Conservation (phyloP, 768 basidiomycete species). For the Xerocomellus intermedius region DNA sequence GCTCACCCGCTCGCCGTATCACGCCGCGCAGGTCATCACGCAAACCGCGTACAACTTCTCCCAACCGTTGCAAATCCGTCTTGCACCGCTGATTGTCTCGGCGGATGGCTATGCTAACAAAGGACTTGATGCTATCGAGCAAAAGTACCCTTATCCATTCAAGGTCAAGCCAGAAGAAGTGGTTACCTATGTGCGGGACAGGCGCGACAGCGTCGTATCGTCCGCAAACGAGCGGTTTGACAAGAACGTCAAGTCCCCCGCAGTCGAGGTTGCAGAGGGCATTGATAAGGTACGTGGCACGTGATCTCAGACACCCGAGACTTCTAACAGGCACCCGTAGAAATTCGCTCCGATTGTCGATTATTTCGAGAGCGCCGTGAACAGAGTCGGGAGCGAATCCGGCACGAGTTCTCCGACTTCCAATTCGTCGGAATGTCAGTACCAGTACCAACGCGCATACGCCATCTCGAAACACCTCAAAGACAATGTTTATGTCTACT, state of each 20-base stretch:
- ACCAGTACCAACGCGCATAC: slow-evolving; percentile 76
- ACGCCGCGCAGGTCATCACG: slow-evolving; percentile 61
- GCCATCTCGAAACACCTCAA: slow-evolving; percentile 62
- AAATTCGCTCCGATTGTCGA: slow-evolving; percentile 74
- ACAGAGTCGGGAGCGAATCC: slow-evolving; percentile 45
- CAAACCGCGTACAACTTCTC: slow-evolving; percentile 58
- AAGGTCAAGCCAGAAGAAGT: slow-evolving; percentile 72
- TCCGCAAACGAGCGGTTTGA: slow-evolving; percentile 63
- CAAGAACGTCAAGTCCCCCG: slow-evolving; percentile 62
- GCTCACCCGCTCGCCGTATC: slow-evolving; percentile 64
- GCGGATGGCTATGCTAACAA: slow-evolving; percentile 71
- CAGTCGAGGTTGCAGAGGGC: slow-evolving; percentile 57
- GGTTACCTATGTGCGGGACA: slow-evolving; percentile 53
- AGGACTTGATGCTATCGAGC: slow-evolving; percentile 71
- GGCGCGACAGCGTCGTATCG: slow-evolving; percentile 52
- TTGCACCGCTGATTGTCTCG: slow-evolving; percentile 63
- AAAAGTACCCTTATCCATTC: slow-evolving; percentile 76
- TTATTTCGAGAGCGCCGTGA: slow-evolving; percentile 61
- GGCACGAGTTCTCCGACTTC: slow-evolving; percentile 46
- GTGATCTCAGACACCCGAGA: slow-evolving; percentile 16
- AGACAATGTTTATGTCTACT: slow-evolving; percentile 62
- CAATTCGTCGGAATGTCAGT: slow-evolving; percentile 54
- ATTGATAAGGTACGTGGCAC: slow-evolving; percentile 65
- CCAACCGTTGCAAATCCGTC: slow-evolving; percentile 60
- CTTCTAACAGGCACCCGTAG: slow-evolving; percentile 34